Evolutionary conservation across 75 land plant genomes (phyloP).

Genomic region (Selaginella moellendorffii): DNA sequence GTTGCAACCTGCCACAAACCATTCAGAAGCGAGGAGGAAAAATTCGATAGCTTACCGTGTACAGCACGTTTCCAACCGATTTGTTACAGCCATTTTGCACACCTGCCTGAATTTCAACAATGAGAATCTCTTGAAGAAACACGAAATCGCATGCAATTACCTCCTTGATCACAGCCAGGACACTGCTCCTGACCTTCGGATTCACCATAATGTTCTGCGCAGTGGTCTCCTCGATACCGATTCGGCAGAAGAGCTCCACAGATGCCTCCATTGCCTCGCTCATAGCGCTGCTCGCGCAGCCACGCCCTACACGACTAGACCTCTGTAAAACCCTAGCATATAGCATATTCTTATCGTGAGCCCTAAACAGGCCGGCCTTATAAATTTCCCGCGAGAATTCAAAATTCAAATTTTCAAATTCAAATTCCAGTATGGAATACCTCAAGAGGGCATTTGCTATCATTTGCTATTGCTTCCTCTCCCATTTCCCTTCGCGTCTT

Average conservation of each 20-base stretch:
- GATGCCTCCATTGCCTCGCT: no score
- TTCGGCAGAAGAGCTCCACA: constrained; percentile 51
- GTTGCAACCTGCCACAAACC: constrained; percentile 62
- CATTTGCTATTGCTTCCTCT: constrained; percentile 86
- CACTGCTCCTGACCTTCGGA: constrained; percentile 66
- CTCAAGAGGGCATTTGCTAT: no score
- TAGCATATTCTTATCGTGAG: no score
- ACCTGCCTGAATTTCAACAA: constrained; percentile 50
- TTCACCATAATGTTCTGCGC: constrained; percentile 80
- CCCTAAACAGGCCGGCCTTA: no score
- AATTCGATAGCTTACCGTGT: constrained; percentile 38
- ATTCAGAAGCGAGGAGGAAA: not conserved
- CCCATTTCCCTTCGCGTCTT: constrained; percentile 96
- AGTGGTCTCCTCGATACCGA: constrained; percentile 73
- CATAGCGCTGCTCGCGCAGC: no score
- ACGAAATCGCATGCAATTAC: constrained; percentile 9
- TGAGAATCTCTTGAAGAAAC: not conserved
- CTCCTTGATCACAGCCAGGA: constrained; percentile 69
- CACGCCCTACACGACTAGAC: no score
- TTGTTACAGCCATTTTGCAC: constrained; percentile 63
- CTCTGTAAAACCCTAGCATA: no score
- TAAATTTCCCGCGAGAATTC: no score
- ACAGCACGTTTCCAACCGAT: constrained; percentile 71
- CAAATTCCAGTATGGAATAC: no score
- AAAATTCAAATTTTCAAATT: no score